Evolutionary conservation across 2,329 filamentous ascomycete genomes (phyloP).

Genomic region (Calonectria hongkongensis): DNA sequence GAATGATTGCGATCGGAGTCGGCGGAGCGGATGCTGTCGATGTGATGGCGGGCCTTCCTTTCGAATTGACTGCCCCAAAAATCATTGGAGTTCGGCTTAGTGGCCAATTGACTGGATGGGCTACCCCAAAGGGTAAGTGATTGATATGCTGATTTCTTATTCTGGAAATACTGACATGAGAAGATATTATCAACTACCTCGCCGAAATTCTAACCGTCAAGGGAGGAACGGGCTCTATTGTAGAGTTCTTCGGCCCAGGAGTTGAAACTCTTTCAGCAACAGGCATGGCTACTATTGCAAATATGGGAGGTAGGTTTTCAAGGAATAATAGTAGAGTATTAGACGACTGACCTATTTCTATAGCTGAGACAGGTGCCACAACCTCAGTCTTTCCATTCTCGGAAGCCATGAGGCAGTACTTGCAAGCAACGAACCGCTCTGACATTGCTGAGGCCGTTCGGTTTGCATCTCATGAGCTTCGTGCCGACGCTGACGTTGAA

Average conservation of each 20-base stretch:
- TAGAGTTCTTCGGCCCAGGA: conserved; percentile 86
- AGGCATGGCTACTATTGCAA: conserved; percentile 88
- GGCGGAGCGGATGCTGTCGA: conserved; percentile 99
- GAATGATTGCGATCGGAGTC: conserved; percentile 95
- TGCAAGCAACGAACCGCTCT: conserved; percentile 90
- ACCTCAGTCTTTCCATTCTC: conserved; percentile 98
- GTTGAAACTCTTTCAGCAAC: conserved; percentile 82
- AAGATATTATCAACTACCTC: conserved; percentile 97
- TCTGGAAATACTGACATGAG: conserved; percentile 27
- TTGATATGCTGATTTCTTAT: neutral
- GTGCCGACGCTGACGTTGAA: conserved; percentile 88
- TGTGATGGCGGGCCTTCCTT: conserved; percentile 96
- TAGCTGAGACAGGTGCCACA: conserved; percentile 85
- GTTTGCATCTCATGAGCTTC: conserved; percentile 87
- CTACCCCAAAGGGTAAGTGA: conserved; percentile 87
- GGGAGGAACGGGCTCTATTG: conserved; percentile 94
- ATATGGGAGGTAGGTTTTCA: conserved; percentile 69
- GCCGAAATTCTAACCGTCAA: conserved; percentile 98
- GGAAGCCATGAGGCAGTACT: conserved; percentile 97
- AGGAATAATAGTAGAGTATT: neutral
- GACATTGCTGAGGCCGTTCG: conserved; percentile 94
- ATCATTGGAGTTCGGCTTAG: conserved; percentile 97
- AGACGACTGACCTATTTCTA: neutral
- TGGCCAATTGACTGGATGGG: conserved; percentile 92
- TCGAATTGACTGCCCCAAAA: conserved; percentile 98